Evolutionary conservation across 2,329 filamentous ascomycete species (phyloP).

Genomic region (Coniochaeta prunicola): DNA sequence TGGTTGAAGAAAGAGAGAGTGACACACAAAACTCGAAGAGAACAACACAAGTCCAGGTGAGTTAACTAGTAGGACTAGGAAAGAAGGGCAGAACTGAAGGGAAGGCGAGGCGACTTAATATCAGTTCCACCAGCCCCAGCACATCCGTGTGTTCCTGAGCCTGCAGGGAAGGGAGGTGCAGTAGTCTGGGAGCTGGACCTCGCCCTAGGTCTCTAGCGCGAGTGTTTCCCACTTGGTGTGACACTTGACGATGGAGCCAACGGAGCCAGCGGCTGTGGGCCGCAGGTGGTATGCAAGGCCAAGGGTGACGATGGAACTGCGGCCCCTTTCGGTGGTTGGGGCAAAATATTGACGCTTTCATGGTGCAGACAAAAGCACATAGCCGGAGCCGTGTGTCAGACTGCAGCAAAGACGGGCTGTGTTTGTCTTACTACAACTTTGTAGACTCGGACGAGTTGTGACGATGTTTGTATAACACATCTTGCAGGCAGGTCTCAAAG

Average conservation of each 20-base stretch:
- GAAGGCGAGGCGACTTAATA: neutral
- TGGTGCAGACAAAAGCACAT: neutral
- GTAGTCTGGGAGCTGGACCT: neutral
- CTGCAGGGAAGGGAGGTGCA: neutral
- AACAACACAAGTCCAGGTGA: slow-evolving; percentile 14
- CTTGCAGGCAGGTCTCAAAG: neutral
- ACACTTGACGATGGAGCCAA: neutral
- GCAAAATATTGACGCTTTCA: neutral
- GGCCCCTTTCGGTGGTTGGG: neutral
- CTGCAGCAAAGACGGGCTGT: neutral
- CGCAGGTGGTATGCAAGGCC: neutral
- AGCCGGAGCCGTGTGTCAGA: neutral
- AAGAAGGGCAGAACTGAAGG: slow-evolving; percentile 4
- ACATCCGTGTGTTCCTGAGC: neutral
- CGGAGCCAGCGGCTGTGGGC: slow-evolving; percentile 1
- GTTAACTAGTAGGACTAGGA: slow-evolving; percentile 7
- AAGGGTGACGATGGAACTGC: neutral
- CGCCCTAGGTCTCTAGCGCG: slow-evolving; percentile 1
- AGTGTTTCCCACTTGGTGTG: neutral
- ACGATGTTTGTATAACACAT: neutral
- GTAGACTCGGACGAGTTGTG: neutral
- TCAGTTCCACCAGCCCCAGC: neutral
- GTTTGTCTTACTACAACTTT: neutral
- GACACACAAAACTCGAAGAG: slow-evolving; percentile 11
- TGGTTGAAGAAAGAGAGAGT: slow-evolving; percentile 13